A percentile compares a stretch with the other conserved stretches of the same genome.
Evolutionary conservation across 2,329 filamentous ascomycete species (phyloP).

Genomic region (Parasarocladium wereldwijsianum): DNA sequence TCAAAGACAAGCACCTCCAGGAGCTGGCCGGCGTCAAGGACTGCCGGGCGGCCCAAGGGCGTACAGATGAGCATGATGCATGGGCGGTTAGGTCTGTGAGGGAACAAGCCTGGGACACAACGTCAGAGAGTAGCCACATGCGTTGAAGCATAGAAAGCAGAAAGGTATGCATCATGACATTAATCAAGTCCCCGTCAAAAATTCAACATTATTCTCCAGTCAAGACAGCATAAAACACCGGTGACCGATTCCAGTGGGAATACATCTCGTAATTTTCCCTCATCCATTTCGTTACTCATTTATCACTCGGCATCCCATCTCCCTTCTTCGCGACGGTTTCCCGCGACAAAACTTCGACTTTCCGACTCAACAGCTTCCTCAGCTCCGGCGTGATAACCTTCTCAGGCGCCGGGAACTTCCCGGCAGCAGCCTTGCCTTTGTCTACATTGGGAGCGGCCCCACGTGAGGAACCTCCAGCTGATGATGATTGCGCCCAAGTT

Average conservation of each 20-base stretch:
- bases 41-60: slow-evolving; percentile 30
- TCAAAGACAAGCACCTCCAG: slow-evolving; percentile 5
- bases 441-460: slow-evolving; percentile 6
- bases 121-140: no score
- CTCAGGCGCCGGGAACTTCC: slow-evolving; percentile 15
- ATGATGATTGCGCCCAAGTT: slow-evolving; percentile 4
- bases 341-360: slow-evolving; percentile 28
- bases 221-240: no score
- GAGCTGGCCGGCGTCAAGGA: slow-evolving; percentile 20
- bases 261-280: no score
- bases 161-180: no score
- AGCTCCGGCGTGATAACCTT: slow-evolving; percentile 43
- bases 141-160: no score
- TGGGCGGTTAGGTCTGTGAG: no score
- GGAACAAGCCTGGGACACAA: no score
- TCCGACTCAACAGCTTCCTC: slow-evolving; percentile 34
- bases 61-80: slow-evolving; percentile 15
- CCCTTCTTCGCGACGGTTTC: slow-evolving; percentile 19
- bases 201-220: no score
- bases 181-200: no score
- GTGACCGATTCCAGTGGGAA: no score
- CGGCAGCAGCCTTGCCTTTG: slow-evolving; percentile 16
- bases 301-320: slow-evolving; percentile 19
- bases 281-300: no score
- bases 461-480: slow-evolving; percentile 4